Conservation (phyloP, 352 stramenopile genomes). For the Phytophthora vignae region DNA sequence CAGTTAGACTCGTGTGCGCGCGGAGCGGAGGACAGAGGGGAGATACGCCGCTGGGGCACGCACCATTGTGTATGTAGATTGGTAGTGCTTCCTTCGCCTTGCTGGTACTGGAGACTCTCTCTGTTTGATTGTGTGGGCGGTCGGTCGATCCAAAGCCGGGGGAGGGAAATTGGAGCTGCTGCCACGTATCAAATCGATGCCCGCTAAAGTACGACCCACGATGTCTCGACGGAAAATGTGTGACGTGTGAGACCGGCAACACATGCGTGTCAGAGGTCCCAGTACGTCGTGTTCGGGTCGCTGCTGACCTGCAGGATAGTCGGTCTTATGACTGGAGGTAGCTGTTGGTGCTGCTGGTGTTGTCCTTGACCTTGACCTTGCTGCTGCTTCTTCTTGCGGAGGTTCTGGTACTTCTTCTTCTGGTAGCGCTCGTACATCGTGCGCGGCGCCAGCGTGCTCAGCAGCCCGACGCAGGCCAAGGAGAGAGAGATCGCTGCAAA, state of each 20-base stretch:
- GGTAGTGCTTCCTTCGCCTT: not conserved
- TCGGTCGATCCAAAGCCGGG: constrained; percentile 19
- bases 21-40: not conserved
- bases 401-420: constrained; percentile 31
- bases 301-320: constrained; percentile 5
- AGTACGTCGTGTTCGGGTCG: constrained; percentile 26
- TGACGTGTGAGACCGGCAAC: constrained; percentile 2
- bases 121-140: constrained; percentile 33
- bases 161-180: constrained; percentile 21
- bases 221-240: not conserved
- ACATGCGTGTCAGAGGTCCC: constrained; percentile 11
- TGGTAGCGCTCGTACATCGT: constrained; percentile 38
- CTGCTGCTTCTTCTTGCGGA: constrained; percentile 24
- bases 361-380: not conserved
- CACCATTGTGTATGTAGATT: constrained; percentile 24
- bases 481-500: constrained; percentile 26
- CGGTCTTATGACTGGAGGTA: constrained; percentile 4
- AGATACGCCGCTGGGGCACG: not conserved
- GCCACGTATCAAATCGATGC: constrained; percentile 37
- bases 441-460: constrained; percentile 29
- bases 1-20: not conserved
- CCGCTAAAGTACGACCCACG: not conserved
- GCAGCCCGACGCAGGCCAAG: constrained; percentile 31
- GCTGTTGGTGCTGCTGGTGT: constrained; percentile 7
- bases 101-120: constrained; percentile 10